Conservation (phyloP, 1,139 yeast genomes). For the Blastobotrys ciferrii region DNA sequence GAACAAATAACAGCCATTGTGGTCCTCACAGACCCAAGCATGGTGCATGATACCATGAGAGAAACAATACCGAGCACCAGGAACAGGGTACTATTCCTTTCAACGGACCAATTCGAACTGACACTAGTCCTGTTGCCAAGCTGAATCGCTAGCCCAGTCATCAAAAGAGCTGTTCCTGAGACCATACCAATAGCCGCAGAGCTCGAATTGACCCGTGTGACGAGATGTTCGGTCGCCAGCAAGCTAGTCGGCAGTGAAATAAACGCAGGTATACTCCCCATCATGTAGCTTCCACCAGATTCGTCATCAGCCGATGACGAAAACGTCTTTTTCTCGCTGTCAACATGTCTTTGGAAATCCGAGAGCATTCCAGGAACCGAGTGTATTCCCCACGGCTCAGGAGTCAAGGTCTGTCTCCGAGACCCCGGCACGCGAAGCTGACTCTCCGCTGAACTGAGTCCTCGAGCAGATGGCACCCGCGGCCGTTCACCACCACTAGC, state of each 20-base stretch:
- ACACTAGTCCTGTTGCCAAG: conserved; percentile 20
- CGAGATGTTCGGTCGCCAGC: conserved; percentile 30
- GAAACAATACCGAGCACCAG: conserved; percentile 25
- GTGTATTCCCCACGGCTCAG: conserved; percentile 39
- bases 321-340: conserved; percentile 20
- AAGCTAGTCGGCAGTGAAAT: conserved; percentile 39
- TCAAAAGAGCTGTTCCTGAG: conserved; percentile 27
- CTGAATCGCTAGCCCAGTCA: conserved; percentile 28
- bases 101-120: conserved; percentile 3
- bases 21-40: conserved; percentile 27
- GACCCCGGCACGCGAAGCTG: conserved; percentile 22
- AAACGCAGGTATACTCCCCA: conserved; percentile 37
- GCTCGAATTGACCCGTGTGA: conserved; percentile 16
- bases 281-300: conserved; percentile 19
- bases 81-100: conserved; percentile 20
- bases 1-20: conserved; percentile 28
- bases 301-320: conserved; percentile 7
- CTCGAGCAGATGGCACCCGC: conserved; percentile 6
- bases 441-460: conserved; percentile 11
- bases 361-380: conserved; percentile 40
- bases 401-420: conserved; percentile 24
- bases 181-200: conserved; percentile 25
- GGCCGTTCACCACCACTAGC: conserved; percentile 3
- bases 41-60: conserved; percentile 24
- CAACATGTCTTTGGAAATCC: conserved; percentile 39